Conservation (phyloP, 2,329 filamentous ascomycete genomes). For the Mycogone perniciosa region DNA sequence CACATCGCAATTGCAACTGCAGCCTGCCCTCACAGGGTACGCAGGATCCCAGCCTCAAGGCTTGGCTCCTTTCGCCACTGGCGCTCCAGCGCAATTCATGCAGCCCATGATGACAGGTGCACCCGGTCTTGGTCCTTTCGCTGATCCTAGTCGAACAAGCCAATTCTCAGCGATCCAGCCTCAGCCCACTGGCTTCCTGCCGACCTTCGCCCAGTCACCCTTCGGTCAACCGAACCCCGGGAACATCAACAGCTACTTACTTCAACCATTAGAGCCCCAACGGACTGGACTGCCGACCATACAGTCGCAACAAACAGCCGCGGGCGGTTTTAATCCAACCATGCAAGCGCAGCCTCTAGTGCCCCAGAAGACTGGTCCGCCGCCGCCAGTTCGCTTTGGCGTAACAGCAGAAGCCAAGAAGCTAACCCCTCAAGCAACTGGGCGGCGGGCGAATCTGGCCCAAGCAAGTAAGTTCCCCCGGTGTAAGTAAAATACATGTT, state of each 20-base stretch:
- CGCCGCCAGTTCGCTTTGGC: conserved; percentile 85
- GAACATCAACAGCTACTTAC: conserved; percentile 52
- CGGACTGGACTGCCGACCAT: conserved; percentile 45
- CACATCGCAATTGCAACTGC: conserved; percentile 40
- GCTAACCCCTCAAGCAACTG: conserved; percentile 78
- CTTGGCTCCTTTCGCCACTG: conserved; percentile 33
- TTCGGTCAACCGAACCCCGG: conserved; percentile 32
- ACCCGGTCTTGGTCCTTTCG: conserved; percentile 33
- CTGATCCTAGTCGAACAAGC: conserved; percentile 31
- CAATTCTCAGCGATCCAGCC: conserved; percentile 47
- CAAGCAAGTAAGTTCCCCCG: conserved; percentile 79
- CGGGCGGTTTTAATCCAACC: conserved; percentile 43
- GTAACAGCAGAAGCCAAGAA: conserved; percentile 67
- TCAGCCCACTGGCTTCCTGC: conserved; percentile 59
- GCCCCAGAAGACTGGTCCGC: conserved; percentile 53
- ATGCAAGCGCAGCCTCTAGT: conserved; percentile 38
- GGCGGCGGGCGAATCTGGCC: conserved; percentile 79
- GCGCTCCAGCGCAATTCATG: conserved; percentile 32
- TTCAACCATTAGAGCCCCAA: conserved; percentile 54
- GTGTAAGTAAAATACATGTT: background rate
- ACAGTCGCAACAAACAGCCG: conserved; percentile 44
- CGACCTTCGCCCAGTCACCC: conserved; percentile 42
- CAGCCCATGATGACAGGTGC: conserved; percentile 46
- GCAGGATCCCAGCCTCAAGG: conserved; percentile 29
- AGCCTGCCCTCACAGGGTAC: conserved; percentile 34